phyloP scores from a whole-genome alignment of 2,329 filamentous ascomycete species.

The Alternaria longipes region DNA sequence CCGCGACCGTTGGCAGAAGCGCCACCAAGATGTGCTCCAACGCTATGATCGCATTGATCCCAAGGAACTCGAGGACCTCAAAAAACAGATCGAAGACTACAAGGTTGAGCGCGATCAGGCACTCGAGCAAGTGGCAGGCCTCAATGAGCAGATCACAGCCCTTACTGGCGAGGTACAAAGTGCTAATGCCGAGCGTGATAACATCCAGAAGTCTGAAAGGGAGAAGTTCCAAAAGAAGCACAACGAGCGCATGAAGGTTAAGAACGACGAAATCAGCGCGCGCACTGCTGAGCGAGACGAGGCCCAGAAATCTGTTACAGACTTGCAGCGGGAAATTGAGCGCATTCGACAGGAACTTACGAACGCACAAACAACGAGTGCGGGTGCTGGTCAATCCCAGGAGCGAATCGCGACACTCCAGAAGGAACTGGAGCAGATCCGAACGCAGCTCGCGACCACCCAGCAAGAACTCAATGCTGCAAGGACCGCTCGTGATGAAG shows the following conservation, averaged over 20 bases:
- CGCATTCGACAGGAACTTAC: slow-evolving; percentile 55
- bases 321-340: slow-evolving; percentile 66
- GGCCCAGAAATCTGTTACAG: slow-evolving; percentile 51
- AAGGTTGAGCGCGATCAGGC: slow-evolving; percentile 63
- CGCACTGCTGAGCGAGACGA: slow-evolving; percentile 70
- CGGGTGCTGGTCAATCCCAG: slow-evolving; percentile 26
- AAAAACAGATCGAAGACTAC: slow-evolving; percentile 72
- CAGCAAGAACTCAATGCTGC: slow-evolving; percentile 64
- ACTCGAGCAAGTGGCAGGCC: slow-evolving; percentile 59
- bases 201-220: slow-evolving; percentile 54
- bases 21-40: slow-evolving; percentile 92
- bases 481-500: slow-evolving; percentile 71
- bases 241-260: slow-evolving; percentile 45
- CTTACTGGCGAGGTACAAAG: slow-evolving; percentile 27
- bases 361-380: slow-evolving; percentile 19
- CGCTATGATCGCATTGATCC: slow-evolving; percentile 97
- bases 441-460: slow-evolving; percentile 29
- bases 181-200: slow-evolving; percentile 27
- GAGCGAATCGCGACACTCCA: slow-evolving; percentile 71
- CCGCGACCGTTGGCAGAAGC: slow-evolving; percentile 93
- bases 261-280: slow-evolving; percentile 59
- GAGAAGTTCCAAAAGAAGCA: slow-evolving; percentile 59
- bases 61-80: slow-evolving; percentile 88
- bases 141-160: slow-evolving; percentile 59
- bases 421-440: slow-evolving; percentile 33